phyloP scores from a whole-genome alignment of 805 yeast species.

The Saccharomyces kudriavzevii region DNA sequence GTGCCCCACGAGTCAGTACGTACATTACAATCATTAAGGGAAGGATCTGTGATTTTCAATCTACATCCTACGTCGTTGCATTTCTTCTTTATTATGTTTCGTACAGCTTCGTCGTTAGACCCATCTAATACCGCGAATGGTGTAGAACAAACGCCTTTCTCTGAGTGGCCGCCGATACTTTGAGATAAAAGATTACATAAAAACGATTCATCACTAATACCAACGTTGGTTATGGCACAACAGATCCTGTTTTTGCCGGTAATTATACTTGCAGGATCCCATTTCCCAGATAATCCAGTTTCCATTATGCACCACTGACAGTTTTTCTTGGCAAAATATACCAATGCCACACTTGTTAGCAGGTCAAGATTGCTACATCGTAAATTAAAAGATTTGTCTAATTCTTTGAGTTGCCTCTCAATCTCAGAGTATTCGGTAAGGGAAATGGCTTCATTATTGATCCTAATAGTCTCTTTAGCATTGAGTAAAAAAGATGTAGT shows the following conservation, averaged over 20 bases:
- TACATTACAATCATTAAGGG: conserved; percentile 6
- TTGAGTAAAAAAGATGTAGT: conserved; percentile 76
- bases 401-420: conserved; percentile 34
- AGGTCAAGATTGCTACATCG: conserved; percentile 82
- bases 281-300: conserved; percentile 83
- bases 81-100: conserved; percentile 35
- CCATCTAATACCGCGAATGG: conserved; percentile 63
- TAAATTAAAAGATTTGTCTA: conserved; percentile 34
- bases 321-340: conserved; percentile 50
- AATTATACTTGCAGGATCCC: conserved; percentile 79
- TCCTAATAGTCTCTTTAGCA: conserved; percentile 63
- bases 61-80: conserved; percentile 30
- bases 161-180: conserved; percentile 79
- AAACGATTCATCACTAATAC: conserved; percentile 70
- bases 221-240: conserved; percentile 73
- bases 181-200: conserved; percentile 56
- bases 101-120: conserved; percentile 43
- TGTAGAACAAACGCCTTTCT: conserved; percentile 47
- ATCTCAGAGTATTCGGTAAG: conserved; percentile 36
- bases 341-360: conserved; percentile 73
- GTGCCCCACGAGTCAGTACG: conserved; percentile 23
- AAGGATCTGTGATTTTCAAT: conserved; percentile 17
- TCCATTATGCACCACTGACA: conserved; percentile 74
- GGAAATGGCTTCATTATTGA: conserved; percentile 51
- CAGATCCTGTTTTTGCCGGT: conserved; percentile 39